Conservation (phyloP, 1,284 basidiomycete genomes). For the Ceratobasidium sp. region DNA sequence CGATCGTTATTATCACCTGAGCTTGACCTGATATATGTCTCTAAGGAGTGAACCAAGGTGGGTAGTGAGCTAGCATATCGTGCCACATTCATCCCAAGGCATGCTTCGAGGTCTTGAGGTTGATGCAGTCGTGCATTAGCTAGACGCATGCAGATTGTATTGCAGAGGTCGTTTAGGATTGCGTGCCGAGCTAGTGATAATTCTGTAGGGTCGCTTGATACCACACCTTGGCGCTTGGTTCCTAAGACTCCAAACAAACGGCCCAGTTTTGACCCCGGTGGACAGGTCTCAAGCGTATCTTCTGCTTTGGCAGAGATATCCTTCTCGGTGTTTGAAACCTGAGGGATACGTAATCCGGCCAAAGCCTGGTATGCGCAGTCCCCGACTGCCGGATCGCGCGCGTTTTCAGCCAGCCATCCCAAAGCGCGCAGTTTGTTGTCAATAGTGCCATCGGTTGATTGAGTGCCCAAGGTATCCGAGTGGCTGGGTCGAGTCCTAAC, state of each 20-base stretch:
- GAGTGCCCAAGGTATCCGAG: neutral
- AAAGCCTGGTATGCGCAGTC: conserved; percentile 21
- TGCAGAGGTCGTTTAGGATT: neutral
- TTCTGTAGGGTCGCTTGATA: neutral
- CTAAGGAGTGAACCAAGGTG: neutral
- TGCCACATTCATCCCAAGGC: conserved; percentile 9
- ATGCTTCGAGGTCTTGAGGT: conserved; percentile 1
- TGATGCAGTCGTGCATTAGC: neutral
- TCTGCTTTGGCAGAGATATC: too few species aligned
- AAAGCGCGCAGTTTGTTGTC: neutral
- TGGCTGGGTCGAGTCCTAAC: too few species aligned
- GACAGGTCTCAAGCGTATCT: too few species aligned
- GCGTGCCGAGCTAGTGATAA: neutral
- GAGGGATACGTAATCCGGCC: conserved; percentile 2
- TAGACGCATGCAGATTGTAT: neutral
- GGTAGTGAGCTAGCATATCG: conserved; percentile 3
- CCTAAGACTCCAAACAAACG: too few species aligned
- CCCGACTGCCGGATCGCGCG: neutral
- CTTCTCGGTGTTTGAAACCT: neutral
- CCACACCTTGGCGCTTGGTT: too few species aligned
- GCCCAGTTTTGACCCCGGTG: neutral
- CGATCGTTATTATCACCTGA: neutral
- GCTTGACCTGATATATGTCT: neutral
- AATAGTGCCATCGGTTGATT: neutral
- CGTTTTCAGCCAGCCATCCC: conserved; percentile 10